Evolutionary conservation across 139 green algal genomes (phyloP).

Genomic region (Dunaliella sp.): DNA sequence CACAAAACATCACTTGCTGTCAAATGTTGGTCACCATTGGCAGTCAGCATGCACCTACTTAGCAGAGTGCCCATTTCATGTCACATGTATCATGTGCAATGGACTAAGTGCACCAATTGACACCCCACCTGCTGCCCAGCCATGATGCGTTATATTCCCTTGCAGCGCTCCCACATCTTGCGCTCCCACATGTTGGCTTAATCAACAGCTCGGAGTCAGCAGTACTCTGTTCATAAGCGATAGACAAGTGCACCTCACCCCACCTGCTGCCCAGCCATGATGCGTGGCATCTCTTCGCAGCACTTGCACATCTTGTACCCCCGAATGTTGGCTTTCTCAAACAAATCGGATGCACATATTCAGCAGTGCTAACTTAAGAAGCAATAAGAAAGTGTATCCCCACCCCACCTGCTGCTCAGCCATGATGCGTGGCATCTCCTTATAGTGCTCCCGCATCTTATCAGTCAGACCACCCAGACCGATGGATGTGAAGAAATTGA

Average conservation of each 20-base stretch:
- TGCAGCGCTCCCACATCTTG: not conserved
- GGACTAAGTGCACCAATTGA: no score
- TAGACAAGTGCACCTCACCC: not conserved
- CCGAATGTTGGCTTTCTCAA: no score
- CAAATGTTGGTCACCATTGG: no score
- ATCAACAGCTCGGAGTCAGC: not conserved
- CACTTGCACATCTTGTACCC: not conserved
- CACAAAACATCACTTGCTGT: no score
- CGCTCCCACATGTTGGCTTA: not conserved
- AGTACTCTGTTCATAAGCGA: not conserved
- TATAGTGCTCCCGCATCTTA: slow-evolving; percentile 73
- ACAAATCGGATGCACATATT: not conserved
- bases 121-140: slow-evolving; percentile 24
- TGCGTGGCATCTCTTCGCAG: not conserved
- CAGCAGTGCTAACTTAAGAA: not conserved
- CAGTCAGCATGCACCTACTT: no score
- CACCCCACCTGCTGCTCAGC: slow-evolving; percentile 26
- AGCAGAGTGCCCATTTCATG: no score
- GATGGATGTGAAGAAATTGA: slow-evolving; percentile 99
- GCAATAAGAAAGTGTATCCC: not conserved
- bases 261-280: no score
- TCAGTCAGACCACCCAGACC: slow-evolving; percentile 96
- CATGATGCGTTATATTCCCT: no score
- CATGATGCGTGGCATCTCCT: slow-evolving; percentile 50
- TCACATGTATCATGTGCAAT: no score